Conservation (phyloP, 805 yeast species). For the Lipomyces sp. region DNA sequence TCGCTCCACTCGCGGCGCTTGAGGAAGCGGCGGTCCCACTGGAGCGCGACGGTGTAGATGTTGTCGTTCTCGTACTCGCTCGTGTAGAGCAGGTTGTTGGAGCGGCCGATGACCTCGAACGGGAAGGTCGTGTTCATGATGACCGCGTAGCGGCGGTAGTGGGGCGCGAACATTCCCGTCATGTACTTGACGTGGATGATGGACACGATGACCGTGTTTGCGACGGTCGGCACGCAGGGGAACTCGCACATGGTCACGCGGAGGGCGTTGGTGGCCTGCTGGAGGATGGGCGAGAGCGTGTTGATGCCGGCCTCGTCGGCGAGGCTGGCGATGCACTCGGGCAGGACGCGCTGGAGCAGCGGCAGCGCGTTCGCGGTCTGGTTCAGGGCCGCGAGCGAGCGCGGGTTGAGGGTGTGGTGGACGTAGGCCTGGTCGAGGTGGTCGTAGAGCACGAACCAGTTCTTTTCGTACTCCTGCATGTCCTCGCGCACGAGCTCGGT, state of each 20-base stretch:
- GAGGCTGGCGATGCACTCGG: neutral
- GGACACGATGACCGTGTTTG: conserved; percentile 11
- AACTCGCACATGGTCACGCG: conserved; percentile 13
- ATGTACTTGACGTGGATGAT: conserved; percentile 9
- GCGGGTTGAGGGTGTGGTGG: conserved; percentile 1
- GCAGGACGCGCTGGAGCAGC: neutral
- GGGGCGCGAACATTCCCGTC: neutral
- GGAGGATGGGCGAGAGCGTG: neutral
- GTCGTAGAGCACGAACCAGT: conserved; percentile 11
- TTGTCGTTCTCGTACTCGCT: conserved; percentile 4
- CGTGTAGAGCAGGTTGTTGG: conserved; percentile 8
- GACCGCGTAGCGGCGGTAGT: conserved; percentile 10
- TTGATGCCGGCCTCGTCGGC: neutral
- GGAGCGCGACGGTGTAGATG: conserved; percentile 12
- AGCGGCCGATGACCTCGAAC: conserved; percentile 9
- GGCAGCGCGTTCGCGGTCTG: neutral
- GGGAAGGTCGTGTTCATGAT: conserved; percentile 17
- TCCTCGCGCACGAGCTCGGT: conserved; percentile 2
- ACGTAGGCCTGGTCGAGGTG: conserved; percentile 1
- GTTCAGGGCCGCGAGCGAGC: neutral
- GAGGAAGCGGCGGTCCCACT: neutral
- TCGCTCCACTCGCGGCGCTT: conserved; percentile 4
- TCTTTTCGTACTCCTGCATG: conserved; percentile 4
- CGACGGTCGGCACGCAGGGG: conserved; percentile 16
- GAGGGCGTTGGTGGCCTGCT: conserved; percentile 12